These are phyloP conservation scores for Pseudocercospora crystallina DNA, from an alignment of 2,329 filamentous ascomycete genomes.

Conservation along the genomic window DNA sequence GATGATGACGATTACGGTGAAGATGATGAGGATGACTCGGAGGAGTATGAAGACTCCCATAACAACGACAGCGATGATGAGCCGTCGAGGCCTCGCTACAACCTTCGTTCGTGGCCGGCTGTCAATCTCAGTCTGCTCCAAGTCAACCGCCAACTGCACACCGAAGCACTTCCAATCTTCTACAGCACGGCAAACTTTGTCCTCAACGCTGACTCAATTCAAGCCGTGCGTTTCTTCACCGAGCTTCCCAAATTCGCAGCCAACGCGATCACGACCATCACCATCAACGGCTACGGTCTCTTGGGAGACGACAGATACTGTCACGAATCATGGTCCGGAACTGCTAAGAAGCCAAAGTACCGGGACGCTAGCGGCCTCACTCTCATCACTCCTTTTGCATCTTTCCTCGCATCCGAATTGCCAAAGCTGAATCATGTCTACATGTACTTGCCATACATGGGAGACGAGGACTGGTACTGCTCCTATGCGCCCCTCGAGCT, in stretches of 20 bases:
- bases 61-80: neutral
- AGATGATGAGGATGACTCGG: neutral
- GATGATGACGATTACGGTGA: neutral
- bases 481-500: neutral
- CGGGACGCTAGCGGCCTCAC: neutral
- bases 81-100: neutral
- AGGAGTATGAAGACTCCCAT: neutral
- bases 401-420: neutral
- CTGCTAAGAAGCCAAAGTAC: neutral
- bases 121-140: neutral
- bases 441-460: slow-evolving; percentile 3
- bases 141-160: neutral
- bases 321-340: slow-evolving; percentile 3
- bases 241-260: neutral
- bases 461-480: slow-evolving; percentile 4
- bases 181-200: slow-evolving; percentile 1
- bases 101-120: neutral
- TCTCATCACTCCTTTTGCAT: slow-evolving; percentile 3
- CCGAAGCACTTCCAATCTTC: slow-evolving; percentile 1
- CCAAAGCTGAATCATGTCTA: neutral
- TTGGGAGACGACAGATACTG: slow-evolving; percentile 1
- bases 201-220: slow-evolving; percentile 3
- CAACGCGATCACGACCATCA: neutral
- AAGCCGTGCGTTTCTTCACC: slow-evolving; percentile 1
- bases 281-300: neutral